Evolutionary conservation across 306 rosid genomes (phyloP).

Genomic region (Hippophae tibetana): DNA sequence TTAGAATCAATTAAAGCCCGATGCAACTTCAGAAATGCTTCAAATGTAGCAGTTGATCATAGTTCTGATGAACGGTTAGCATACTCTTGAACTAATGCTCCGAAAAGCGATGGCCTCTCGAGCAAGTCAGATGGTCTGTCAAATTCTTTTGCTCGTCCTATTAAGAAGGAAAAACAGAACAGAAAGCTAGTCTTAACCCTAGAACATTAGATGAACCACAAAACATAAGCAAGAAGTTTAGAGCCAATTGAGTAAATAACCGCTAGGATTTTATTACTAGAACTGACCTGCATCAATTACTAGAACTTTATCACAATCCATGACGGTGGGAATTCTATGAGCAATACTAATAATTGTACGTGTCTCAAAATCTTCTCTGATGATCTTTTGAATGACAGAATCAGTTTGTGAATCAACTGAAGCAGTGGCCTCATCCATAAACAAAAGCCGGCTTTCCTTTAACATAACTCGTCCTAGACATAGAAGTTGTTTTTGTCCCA

Average conservation of each 20-base stretch:
- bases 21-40: no score
- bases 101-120: conserved; percentile 65
- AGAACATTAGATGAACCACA: no score
- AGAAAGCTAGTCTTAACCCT: no score
- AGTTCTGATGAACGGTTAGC: conserved; percentile 68
- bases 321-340: conserved; percentile 91
- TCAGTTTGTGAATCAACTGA: conserved; percentile 97
- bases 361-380: conserved; percentile 72
- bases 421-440: conserved; percentile 96
- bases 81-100: conserved; percentile 82
- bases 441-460: conserved; percentile 68
- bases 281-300: conserved; percentile 73
- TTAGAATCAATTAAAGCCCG: no score
- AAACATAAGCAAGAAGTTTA: no score
- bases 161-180: not conserved
- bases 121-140: conserved; percentile 69
- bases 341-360: conserved; percentile 96
- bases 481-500: conserved; percentile 92
- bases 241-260: no score
- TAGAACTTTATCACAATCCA: conserved; percentile 80
- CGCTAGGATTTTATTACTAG: no score
- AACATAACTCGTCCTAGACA: conserved; percentile 91
- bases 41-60: conserved; percentile 3
- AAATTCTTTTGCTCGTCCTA: conserved; percentile 75
- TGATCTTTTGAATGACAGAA: conserved; percentile 74